Evolutionary conservation across 2,329 filamentous ascomycete species (phyloP), one percentile per base, ranked within the genome.

Genomic region (Piedraia hortae): DNA sequence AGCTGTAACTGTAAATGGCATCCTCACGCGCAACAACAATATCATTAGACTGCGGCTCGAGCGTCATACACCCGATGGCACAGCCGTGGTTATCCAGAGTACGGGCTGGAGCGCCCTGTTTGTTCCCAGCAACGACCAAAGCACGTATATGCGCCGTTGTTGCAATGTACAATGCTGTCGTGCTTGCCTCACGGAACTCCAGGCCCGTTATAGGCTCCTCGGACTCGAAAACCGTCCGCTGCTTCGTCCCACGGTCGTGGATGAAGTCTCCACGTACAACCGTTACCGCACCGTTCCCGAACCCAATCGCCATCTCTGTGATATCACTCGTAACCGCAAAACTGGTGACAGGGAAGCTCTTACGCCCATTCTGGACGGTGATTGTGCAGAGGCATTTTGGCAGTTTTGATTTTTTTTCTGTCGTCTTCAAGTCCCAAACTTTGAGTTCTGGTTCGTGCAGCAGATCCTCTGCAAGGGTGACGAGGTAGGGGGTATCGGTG

Each of bases 351-450:
- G 85, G 85, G 45, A 91, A 93, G 35, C 73, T 77, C 41, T 82
- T 78, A 41, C 74, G 63, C 18, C 73, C 78, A 50, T 93, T 93
- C 42, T 78, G 73, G 31, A 97, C 70, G 11, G 59, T 65, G 22
- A 91, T 50, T 1, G 71, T 85, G 39, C 75, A 89, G 32, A 90
- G 56, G 42, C 85, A 93, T 17, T 69, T 74, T 9, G 85, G 85
- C 29, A 70, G 54, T 18, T 78, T 78, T 4, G 75, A 88, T 56
- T 88, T 93, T 58, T 85, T 93, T 33, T 89, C 77, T 3, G 70
- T 59, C 47, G 80, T 88, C 42, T 93, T 80, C 34, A 97, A 54
- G 11, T 77, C 82, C 85, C 85, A 97, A n/a, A 93, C 82, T 44
- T 90, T 93, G 28, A 97, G 48, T 10, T 82, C 59, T 0, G 85